Evolutionary conservation across 139 green algal genomes (phyloP), one percentile per base, ranked within the genome.

Genomic region (Chlamydomonas schloesseri): DNA sequence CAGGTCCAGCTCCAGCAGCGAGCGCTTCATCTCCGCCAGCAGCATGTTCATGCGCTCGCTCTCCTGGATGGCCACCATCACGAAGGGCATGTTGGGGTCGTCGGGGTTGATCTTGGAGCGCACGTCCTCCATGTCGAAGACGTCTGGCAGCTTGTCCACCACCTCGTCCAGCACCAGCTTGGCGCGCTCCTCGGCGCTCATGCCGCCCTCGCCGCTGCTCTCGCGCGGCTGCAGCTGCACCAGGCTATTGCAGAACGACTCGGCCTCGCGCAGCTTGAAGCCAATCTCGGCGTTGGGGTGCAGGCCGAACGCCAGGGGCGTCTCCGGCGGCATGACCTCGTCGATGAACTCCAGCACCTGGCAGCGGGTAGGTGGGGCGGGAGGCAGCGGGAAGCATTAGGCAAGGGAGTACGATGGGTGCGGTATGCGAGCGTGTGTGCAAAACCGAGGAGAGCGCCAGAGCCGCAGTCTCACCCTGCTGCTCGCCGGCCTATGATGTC

Each of bases 221-320:
- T 95, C 90, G 21, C 94, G 89, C 28, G 94, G 94, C 91, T 97
- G 94, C 77, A 98, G 91, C 78, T 91, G 86, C 72, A 95, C 87
- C 68, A 98, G 68, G 53, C 82, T 92, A 65, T 77, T 91, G 87
- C 95, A 97, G 90, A 98, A 97, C 0, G 85, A 91, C 84, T 97
- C 95, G 0, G 93, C 95, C 91, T 98, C 96, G 33, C 94, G 93
- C 73, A 98, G 94, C 88, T 96, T 96, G 94, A 97, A 98, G 28
- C 97, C 96, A 37, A 98, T 97, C 89, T 98, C 96, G 6, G 96
- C 97, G 83, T 98, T 99, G 72, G 96, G 93, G 91, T 98, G 96
- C 89, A 99, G 87, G 2, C 97, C 97, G 83, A 98, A 98, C 2
- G 96, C 94, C 0, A 96, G 68, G 0, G 96, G 93, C 2, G 93